Conservation (phyloP, 352 stramenopile genomes). For the Globisporangium sylvaticum region DNA sequence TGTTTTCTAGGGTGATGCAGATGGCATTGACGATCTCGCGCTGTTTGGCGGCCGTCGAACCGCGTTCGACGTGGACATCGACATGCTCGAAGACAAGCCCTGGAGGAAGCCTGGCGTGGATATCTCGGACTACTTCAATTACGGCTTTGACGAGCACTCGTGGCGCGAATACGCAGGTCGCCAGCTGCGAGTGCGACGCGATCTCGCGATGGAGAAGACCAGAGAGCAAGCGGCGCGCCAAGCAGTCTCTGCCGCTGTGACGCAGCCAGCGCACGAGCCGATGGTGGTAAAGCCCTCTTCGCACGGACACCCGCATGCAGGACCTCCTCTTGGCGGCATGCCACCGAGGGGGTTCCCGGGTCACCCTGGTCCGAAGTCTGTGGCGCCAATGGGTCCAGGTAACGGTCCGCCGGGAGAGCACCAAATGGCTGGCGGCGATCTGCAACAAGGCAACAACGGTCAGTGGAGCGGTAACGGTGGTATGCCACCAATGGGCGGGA, state of each 20-base stretch:
- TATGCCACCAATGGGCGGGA: slow-evolving; percentile 17
- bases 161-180: slow-evolving; percentile 80
- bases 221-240: slow-evolving; percentile 80
- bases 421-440: neutral
- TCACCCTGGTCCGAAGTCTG: neutral
- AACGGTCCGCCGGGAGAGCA: slow-evolving; percentile 3
- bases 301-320: slow-evolving; percentile 1
- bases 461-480: slow-evolving; percentile 1
- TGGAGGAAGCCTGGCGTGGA: slow-evolving; percentile 90
- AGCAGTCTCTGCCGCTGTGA: slow-evolving; percentile 50
- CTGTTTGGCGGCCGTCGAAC: slow-evolving; percentile 82
- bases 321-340: slow-evolving; percentile 19
- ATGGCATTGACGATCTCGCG: slow-evolving; percentile 62
- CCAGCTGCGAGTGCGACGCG: slow-evolving; percentile 65
- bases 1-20: slow-evolving; percentile 17
- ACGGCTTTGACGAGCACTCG: slow-evolving; percentile 89
- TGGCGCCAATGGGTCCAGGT: slow-evolving; percentile 5
- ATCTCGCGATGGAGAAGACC: slow-evolving; percentile 70
- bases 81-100: slow-evolving; percentile 88
- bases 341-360: slow-evolving; percentile 20
- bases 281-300: slow-evolving; percentile 9
- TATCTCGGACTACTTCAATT: slow-evolving; percentile 94
- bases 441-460: slow-evolving; percentile 21
- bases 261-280: slow-evolving; percentile 30
- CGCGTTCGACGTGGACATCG: slow-evolving; percentile 91